These are phyloP conservation scores for Ceratobasidium sp. DNA, from an alignment of 1,284 basidiomycete species.

Conservation along the genomic window DNA sequence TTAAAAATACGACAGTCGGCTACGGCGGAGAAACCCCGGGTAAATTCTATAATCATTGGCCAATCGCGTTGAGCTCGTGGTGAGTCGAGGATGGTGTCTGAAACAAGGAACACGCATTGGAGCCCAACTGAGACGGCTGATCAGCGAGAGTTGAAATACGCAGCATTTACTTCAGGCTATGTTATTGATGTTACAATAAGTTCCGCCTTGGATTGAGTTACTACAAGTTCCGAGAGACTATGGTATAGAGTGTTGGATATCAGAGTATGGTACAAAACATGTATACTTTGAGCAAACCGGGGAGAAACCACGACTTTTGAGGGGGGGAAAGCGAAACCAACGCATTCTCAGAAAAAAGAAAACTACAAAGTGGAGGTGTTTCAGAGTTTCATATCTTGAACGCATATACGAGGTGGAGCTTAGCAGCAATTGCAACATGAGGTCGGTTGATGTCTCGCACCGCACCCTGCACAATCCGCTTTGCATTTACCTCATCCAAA, in stretches of 20 bases:
- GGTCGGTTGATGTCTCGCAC: slow-evolving; percentile 16
- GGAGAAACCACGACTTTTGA: too few relatives aligned
- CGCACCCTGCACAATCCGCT: slow-evolving; percentile 24
- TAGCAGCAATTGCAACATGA: neutral
- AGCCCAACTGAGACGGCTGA: neutral
- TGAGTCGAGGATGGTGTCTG: neutral
- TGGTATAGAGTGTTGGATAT: too few relatives aligned
- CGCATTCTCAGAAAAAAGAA: too few relatives aligned
- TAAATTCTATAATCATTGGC: neutral
- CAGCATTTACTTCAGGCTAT: too few relatives aligned
- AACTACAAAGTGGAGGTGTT: neutral
- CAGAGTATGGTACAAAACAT: too few relatives aligned
- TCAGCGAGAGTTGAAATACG: too few relatives aligned
- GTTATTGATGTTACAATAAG: too few relatives aligned
- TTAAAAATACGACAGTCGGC: neutral
- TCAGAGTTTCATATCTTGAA: slow-evolving; percentile 18
- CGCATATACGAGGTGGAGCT: slow-evolving; percentile 6
- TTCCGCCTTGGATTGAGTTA: too few relatives aligned
- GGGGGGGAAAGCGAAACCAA: too few relatives aligned
- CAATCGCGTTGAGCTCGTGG: neutral
- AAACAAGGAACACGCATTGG: neutral
- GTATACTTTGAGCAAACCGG: too few relatives aligned
- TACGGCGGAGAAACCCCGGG: neutral
- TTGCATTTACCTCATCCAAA: neutral
- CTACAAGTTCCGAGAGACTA: too few relatives aligned